Conservation (phyloP, 2,329 filamentous ascomycete species). For the Plectosphaerella sp. region DNA sequence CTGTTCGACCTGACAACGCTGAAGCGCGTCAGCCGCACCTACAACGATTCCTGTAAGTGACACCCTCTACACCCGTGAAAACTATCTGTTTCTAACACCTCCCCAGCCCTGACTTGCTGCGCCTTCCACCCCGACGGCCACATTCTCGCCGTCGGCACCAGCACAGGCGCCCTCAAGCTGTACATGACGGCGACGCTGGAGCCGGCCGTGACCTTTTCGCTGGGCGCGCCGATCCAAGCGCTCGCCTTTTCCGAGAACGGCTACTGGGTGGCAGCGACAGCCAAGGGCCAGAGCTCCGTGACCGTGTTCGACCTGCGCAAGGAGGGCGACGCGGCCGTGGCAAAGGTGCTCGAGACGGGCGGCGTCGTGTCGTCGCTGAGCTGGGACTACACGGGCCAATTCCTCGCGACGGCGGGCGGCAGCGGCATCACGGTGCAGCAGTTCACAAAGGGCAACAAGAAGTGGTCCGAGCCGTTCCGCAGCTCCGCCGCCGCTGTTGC, state of each 20-base stretch:
- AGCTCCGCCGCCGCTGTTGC: conserved; percentile 69
- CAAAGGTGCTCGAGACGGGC: conserved; percentile 83
- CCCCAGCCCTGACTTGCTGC: conserved; percentile 65
- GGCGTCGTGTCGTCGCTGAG: conserved; percentile 69
- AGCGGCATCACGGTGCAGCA: conserved; percentile 83
- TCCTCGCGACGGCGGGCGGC: conserved; percentile 75
- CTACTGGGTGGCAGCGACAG: conserved; percentile 85
- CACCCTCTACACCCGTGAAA: neutral
- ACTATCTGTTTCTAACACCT: conserved; percentile 19
- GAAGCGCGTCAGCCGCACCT: conserved; percentile 71
- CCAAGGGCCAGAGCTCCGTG: conserved; percentile 71
- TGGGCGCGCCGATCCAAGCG: conserved; percentile 66
- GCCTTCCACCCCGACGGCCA: conserved; percentile 97
- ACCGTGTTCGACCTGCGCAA: conserved; percentile 92
- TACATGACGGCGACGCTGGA: conserved; percentile 81
- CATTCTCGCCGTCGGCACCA: conserved; percentile 80
- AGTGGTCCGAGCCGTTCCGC: conserved; percentile 81
- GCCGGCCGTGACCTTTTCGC: conserved; percentile 68
- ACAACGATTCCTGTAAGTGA: conserved; percentile 66
- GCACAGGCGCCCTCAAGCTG: conserved; percentile 76
- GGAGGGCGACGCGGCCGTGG: conserved; percentile 73
- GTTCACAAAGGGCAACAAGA: conserved; percentile 81
- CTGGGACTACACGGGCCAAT: conserved; percentile 97
- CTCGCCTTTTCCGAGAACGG: conserved; percentile 94
- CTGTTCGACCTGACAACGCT: conserved; percentile 74